A percentile compares a stretch with the other conserved stretches of the same genome.
Conservation (phyloP, 1,284 basidiomycete species). For the Cryptococcus floricola region DNA sequence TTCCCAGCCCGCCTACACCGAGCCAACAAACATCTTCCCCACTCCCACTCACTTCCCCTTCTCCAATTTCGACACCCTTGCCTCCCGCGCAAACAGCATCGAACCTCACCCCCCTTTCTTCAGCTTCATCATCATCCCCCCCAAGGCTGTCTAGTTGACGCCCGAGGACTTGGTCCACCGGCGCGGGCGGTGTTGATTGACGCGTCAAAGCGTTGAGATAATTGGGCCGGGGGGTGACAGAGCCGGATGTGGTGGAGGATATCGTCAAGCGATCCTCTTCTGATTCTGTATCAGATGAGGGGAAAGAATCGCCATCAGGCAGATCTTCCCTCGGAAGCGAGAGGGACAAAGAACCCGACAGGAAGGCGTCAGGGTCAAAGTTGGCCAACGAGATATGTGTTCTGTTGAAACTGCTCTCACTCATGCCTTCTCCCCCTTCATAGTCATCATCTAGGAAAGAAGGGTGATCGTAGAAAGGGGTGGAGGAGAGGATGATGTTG, state of each 20-base stretch:
- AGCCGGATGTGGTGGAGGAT: slow-evolving; percentile 38
- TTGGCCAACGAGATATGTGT: slow-evolving; percentile 32
- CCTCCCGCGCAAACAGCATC: slow-evolving; percentile 17
- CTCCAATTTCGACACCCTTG: neutral
- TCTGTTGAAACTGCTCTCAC: slow-evolving; percentile 23
- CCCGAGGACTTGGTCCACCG: slow-evolving; percentile 15
- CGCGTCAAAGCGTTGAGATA: slow-evolving; percentile 4
- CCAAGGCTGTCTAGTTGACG: no score
- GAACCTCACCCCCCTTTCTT: slow-evolving; percentile 22
- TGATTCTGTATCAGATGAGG: slow-evolving; percentile 4
- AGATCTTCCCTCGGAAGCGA: slow-evolving; percentile 4
- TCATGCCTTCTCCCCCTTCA: slow-evolving; percentile 9
- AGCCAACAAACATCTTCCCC: slow-evolving; percentile 40
- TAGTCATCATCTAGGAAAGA: slow-evolving; percentile 17
- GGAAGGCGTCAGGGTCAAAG: slow-evolving; percentile 41
- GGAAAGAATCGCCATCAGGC: neutral
- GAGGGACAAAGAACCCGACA: slow-evolving; percentile 28
- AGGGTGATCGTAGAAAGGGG: slow-evolving; percentile 22
- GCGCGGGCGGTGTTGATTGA: slow-evolving; percentile 27
- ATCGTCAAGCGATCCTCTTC: slow-evolving; percentile 10
- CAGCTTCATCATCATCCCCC: slow-evolving; percentile 4
- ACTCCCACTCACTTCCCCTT: neutral
- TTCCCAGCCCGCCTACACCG: slow-evolving; percentile 58
- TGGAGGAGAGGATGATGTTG: slow-evolving; percentile 56
- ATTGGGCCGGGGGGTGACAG: slow-evolving; percentile 42